Evolutionary conservation across 257 asterid species (phyloP), one percentile per base, ranked within the genome.

Genomic region (Solanum acaule): DNA sequence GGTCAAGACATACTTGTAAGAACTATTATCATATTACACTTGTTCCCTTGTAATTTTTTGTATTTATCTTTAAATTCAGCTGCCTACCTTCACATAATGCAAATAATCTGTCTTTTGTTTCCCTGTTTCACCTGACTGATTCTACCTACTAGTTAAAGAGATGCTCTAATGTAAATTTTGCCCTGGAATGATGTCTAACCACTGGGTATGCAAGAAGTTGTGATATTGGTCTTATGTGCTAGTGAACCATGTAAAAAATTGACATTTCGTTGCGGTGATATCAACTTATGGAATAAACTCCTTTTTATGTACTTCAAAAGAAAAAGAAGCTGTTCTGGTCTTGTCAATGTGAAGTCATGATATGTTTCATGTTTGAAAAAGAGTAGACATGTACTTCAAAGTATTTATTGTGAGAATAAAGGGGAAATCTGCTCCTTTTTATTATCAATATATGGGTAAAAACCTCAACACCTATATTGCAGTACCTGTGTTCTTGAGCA

Each of bases 1-100:
- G 99, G 99, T 91, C 99, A 97, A 93, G 98, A 97, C 91, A 95
- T 97, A 90, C 98, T 97, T 88, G 99, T 97, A 94, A 92, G 99
- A 72, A 65, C 37, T 81, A 81, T 81, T 81, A 44, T 81, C 85
- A 79, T 40, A 78, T 79, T 44, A 16, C 85, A 79, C 42, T 81
- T 46, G 68, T 46, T 81, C 38, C 68, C 29, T 29, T 81, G 38
- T 81, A 44, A 29, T 5, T 46, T 46, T 46, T 81, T 46, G 67
- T 29, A 22, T 78, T 46, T 10, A 18, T 44, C 15, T 29, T 16
- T 31, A 29, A 81, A 46, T 46, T 20, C 86, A 27, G 5, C 86
- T 18, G 29, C 49, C 42, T 29, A 29, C 40, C 42, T 81, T 46
- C 16, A 42, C n/a, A 27, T 25, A 25, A 46, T 25, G 35, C 37